Percentiles rank a stretch among this genome's conserved stretches.
Evolutionary conservation across 805 yeast species (phyloP).

Genomic region (Suhomyces faveliae): DNA sequence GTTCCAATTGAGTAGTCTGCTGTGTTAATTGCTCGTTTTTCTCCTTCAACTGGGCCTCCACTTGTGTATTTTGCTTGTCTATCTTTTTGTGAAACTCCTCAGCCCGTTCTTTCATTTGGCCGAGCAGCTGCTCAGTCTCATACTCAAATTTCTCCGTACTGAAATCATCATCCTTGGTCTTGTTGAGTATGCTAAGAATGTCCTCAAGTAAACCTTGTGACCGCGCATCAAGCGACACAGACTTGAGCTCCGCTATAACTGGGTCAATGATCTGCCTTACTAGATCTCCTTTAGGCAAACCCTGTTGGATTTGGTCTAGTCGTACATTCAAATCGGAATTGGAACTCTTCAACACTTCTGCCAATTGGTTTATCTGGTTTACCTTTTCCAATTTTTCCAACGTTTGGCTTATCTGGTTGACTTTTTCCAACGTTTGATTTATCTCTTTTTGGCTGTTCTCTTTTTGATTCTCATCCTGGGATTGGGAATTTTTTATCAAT

Average conservation of each 20-base stretch:
- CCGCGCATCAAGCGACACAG: conserved; percentile 22
- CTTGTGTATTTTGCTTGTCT: background rate
- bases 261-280: conserved; percentile 24
- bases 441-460: background rate
- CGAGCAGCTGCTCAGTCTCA: background rate
- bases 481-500: background rate
- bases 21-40: background rate
- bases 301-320: conserved; percentile 1
- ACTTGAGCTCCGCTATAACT: conserved; percentile 24
- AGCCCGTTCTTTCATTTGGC: background rate
- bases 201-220: conserved; percentile 16
- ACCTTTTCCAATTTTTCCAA: background rate
- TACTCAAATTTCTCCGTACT: background rate
- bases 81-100: background rate
- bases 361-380: background rate
- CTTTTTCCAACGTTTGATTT: background rate
- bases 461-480: background rate
- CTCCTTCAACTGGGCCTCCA: background rate
- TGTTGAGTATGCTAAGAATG: conserved; percentile 8
- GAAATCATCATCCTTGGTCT: background rate
- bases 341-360: background rate
- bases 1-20: background rate
- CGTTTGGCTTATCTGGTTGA: background rate
- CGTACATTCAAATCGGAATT: background rate
- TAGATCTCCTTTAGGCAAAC: conserved; percentile 13